A percentile compares a stretch with the other conserved stretches of the same genome.
phyloP scores from a whole-genome alignment of 2,329 filamentous ascomycete genomes.

The Colletotrichum caudatum region DNA sequence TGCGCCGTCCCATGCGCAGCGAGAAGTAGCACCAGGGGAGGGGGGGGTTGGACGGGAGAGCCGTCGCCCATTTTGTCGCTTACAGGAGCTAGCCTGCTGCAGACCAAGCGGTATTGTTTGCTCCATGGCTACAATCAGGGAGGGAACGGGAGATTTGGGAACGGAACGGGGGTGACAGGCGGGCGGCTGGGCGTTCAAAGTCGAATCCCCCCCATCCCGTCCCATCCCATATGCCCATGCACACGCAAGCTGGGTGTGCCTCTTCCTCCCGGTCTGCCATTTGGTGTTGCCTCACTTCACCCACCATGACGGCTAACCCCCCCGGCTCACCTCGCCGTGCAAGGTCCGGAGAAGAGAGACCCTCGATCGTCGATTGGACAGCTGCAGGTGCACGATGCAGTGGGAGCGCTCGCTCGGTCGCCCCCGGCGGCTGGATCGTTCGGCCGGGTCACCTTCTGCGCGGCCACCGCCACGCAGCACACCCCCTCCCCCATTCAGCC shows the following conservation, averaged over 20 bases:
- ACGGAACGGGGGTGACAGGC: neutral
- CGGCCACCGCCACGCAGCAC: slow-evolving; percentile 8
- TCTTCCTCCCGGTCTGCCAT: slow-evolving; percentile 1
- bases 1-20: neutral
- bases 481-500: slow-evolving; percentile 4
- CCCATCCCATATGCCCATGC: neutral
- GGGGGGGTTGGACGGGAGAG: slow-evolving; percentile 7
- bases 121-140: neutral
- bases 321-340: neutral
- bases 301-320: slow-evolving; percentile 3
- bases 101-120: slow-evolving; percentile 10
- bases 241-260: neutral
- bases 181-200: slow-evolving; percentile 6
- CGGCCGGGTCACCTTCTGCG: slow-evolving; percentile 13
- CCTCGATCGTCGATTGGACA: slow-evolving; percentile 34
- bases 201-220: neutral
- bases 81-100: slow-evolving; percentile 4
- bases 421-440: slow-evolving; percentile 35
- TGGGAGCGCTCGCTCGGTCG: slow-evolving; percentile 22
- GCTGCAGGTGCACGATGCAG: slow-evolving; percentile 37
- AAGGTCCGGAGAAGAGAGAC: neutral
- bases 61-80: slow-evolving; percentile 1
- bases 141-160: neutral
- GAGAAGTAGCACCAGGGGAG: slow-evolving; percentile 8
- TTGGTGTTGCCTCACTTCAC: neutral